Percentiles rank a stretch among this genome's conserved stretches.
phyloP scores from a whole-genome alignment of 2,329 filamentous ascomycete genomes.

The Trichoderma cornu-damae region DNA sequence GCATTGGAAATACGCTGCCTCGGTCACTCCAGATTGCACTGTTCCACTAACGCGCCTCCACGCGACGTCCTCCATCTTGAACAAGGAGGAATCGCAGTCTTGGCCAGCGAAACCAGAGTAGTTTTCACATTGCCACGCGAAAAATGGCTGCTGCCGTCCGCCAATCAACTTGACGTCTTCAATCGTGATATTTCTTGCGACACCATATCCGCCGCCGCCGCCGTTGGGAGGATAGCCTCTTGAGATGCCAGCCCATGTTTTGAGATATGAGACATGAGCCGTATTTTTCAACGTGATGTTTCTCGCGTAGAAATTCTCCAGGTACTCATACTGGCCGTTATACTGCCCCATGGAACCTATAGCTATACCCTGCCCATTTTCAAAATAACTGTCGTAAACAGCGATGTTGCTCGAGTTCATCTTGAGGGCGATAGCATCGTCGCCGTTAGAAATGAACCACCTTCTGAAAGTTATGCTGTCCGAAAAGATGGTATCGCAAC shows the following conservation, averaged over 20 bases:
- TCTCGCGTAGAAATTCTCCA: slow-evolving; percentile 45
- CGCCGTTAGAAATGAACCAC: slow-evolving; percentile 48
- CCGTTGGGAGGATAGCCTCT: slow-evolving; percentile 52
- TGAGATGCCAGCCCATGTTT: slow-evolving; percentile 53
- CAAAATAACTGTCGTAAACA: slow-evolving; percentile 45
- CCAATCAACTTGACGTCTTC: slow-evolving; percentile 30
- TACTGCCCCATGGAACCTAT: slow-evolving; percentile 56
- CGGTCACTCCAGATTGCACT: slow-evolving; percentile 24
- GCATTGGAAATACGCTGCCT: slow-evolving; percentile 30
- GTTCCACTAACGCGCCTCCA: slow-evolving; percentile 30
- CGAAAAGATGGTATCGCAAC: slow-evolving; percentile 48
- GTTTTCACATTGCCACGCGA: slow-evolving; percentile 35
- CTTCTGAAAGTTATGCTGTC: slow-evolving; percentile 47
- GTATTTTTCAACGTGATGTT: slow-evolving; percentile 45
- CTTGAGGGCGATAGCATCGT: slow-evolving; percentile 51
- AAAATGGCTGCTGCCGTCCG: slow-evolving; percentile 30
- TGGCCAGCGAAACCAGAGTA: slow-evolving; percentile 32
- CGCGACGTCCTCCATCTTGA: slow-evolving; percentile 28
- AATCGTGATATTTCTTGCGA: slow-evolving; percentile 30
- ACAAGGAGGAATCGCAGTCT: slow-evolving; percentile 33
- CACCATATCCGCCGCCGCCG: slow-evolving; percentile 51
- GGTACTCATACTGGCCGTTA: slow-evolving; percentile 41
- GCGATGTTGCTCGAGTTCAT: slow-evolving; percentile 52
- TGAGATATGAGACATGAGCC: slow-evolving; percentile 47
- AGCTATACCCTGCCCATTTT: slow-evolving; percentile 48